Percentiles rank a stretch among this genome's conserved stretches.
Conservation (phyloP, 768 basidiomycete species). For the Macrolepiota fuliginosa region DNA sequence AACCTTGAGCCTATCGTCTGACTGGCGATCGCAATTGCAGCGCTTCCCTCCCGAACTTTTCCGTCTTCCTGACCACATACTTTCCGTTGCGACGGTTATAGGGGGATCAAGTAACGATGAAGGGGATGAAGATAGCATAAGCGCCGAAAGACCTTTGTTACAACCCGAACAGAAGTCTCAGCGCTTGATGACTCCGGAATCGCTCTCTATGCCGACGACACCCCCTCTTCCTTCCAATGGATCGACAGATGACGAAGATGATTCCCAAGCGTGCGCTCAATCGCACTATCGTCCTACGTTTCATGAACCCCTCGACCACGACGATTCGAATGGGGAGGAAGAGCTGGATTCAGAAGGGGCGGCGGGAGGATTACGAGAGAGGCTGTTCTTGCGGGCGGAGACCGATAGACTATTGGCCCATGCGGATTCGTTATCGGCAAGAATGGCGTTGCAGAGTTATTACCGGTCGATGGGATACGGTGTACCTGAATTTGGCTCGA, state of each 20-base stretch:
- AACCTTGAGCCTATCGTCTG: neutral
- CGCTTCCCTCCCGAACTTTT: neutral
- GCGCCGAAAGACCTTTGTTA: neutral
- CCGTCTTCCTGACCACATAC: neutral
- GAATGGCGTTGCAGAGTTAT: constrained; percentile 60
- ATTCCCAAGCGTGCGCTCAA: neutral
- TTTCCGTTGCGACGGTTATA: constrained; percentile 1
- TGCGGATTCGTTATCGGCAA: constrained; percentile 54
- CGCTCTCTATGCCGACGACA: neutral
- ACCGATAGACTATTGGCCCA: constrained; percentile 31
- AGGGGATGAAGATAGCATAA: neutral
- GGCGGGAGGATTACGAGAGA: constrained; percentile 53
- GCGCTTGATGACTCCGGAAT: neutral
- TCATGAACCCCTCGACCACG: neutral
- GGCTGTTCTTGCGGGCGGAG: constrained; percentile 27
- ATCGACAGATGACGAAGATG: constrained; percentile 3
- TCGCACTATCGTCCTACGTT: neutral
- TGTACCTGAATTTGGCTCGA: neutral
- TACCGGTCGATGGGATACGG: constrained; percentile 30
- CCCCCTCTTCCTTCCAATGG: constrained; percentile 5
- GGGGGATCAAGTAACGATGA: neutral
- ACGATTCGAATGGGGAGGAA: neutral
- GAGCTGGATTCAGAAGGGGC: constrained; percentile 23
- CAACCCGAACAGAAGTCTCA: neutral
- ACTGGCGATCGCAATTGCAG: neutral